These are phyloP conservation scores for Brassica rapa DNA, from an alignment of 345 rosid genomes.

Conservation along the genomic window DNA sequence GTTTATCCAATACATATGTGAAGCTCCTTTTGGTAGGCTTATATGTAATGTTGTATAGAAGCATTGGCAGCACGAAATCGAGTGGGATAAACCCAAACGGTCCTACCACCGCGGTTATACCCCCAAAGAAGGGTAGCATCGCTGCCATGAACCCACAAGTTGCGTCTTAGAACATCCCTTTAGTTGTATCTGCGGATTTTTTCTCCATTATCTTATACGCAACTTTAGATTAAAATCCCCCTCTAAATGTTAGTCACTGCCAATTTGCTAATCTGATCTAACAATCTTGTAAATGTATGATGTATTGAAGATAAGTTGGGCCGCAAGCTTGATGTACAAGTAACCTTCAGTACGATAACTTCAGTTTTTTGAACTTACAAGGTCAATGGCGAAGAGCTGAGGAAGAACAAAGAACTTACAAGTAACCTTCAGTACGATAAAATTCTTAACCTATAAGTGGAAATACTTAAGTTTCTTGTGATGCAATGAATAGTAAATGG, in stretches of 20 bases:
- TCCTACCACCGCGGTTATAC: slow-evolving; percentile 77
- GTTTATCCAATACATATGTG: no score
- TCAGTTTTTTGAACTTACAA: slow-evolving; percentile 47
- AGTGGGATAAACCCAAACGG: no score
- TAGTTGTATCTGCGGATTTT: slow-evolving; percentile 70
- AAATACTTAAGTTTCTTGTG: not conserved
- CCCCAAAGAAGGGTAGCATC: slow-evolving; percentile 94
- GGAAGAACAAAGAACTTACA: no score
- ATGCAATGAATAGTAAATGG: not conserved
- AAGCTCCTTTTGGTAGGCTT: no score
- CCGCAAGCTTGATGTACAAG: slow-evolving; percentile 1
- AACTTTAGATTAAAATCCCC: slow-evolving; percentile 80
- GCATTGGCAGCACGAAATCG: no score
- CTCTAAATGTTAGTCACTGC: not conserved
- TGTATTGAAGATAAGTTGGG: no score
- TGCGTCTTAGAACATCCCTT: slow-evolving; percentile 80
- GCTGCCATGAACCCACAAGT: slow-evolving; percentile 92
- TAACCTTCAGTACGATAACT: not conserved
- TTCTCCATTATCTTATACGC: slow-evolving; percentile 89
- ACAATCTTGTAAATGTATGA: not conserved
- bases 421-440: no score
- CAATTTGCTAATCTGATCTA: no score
- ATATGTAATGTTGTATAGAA: no score
- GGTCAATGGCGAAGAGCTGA: slow-evolving; percentile 91
- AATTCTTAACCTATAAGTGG: not conserved